Evolutionary conservation across 2,329 filamentous ascomycete species (phyloP).

Genomic region (Daldinia eschscholtzii): DNA sequence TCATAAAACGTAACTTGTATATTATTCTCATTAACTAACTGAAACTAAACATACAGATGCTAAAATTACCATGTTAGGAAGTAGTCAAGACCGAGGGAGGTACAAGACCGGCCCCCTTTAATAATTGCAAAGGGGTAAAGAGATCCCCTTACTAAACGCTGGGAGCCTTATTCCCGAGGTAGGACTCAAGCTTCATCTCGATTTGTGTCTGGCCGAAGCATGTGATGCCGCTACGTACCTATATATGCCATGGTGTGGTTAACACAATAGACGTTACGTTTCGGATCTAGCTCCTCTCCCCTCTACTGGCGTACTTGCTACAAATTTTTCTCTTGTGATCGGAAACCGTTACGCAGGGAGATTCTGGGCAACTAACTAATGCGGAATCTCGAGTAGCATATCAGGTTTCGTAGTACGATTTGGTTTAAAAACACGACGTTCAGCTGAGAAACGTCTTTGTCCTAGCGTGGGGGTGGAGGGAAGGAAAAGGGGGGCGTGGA

Average conservation of each 20-base stretch:
- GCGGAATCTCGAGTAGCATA: background rate
- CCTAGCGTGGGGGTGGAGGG: constrained; percentile 26
- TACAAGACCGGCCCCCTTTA: background rate
- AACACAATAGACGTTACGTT: background rate
- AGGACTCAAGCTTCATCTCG: background rate
- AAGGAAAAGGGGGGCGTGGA: constrained; percentile 17
- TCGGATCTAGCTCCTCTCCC: constrained; percentile 1
- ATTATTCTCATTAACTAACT: background rate
- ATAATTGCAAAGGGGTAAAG: background rate
- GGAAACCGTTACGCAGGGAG: constrained; percentile 1
- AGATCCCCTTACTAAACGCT: constrained; percentile 3
- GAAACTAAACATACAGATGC: background rate
- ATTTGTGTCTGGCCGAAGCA: background rate
- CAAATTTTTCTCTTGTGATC: background rate
- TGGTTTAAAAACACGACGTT: constrained; percentile 10
- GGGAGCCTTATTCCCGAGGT: background rate
- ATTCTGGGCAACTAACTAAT: background rate
- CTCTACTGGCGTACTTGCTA: background rate
- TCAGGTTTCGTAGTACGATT: constrained; percentile 16
- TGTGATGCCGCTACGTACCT: background rate
- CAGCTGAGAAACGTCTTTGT: constrained; percentile 13
- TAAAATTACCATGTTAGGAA: background rate
- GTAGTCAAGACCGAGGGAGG: background rate
- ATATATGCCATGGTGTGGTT: background rate
- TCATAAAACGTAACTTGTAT: background rate